phyloP scores from a whole-genome alignment of 495 filamentous ascomycete species.

The Xylaria scruposa region DNA sequence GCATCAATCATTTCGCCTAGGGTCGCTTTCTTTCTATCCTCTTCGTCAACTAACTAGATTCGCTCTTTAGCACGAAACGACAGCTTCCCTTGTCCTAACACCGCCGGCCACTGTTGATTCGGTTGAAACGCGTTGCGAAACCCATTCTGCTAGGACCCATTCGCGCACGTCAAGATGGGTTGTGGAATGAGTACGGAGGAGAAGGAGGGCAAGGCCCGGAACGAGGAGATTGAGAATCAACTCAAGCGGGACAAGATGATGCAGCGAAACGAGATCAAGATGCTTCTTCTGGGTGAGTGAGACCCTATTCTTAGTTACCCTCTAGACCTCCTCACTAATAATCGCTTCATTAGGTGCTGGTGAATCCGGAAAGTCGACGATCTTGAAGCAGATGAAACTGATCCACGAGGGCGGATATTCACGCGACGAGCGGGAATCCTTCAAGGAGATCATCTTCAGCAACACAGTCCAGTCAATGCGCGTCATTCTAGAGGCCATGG shows the following conservation, averaged over 20 bases:
- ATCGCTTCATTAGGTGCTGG: constrained; percentile 74
- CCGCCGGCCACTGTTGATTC: constrained; percentile 12
- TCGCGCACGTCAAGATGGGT: constrained; percentile 79
- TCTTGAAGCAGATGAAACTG: constrained; percentile 98
- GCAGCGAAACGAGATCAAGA: constrained; percentile 98
- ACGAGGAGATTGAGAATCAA: constrained; percentile 99
- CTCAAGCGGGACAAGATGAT: constrained; percentile 94
- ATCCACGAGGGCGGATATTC: constrained; percentile 84
- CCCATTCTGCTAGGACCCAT: constrained; percentile 23
- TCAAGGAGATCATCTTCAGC: constrained; percentile 98
- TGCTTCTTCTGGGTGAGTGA: constrained; percentile 90
- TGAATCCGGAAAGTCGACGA: constrained; percentile 99
- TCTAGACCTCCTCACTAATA: constrained; percentile 20
- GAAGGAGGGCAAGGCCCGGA: constrained; percentile 99
- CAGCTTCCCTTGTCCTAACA: constrained; percentile 2
- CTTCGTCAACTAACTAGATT: constrained; percentile 16
- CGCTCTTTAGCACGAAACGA: constrained; percentile 14
- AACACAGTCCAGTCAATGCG: constrained; percentile 97
- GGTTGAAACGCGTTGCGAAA: constrained; percentile 12
- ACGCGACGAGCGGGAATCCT: constrained; percentile 78
- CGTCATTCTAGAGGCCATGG: constrained; percentile 96
- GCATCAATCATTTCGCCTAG: neutral
- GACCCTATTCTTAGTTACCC: neutral
- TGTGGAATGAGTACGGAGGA: constrained; percentile 99
- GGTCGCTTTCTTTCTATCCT: neutral